Conservation (phyloP, 306 rosid genomes). For the Cucumis sativus region Cucumber_9930_V3 NC_026657.2:25880501-25881000, state of each 20-base stretch:
- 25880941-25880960: no score
- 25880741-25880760: no score
- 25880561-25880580: not conserved
- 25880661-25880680: not conserved
- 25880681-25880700: not conserved
- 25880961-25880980: no score
- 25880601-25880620: not conserved
- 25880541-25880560: not conserved
- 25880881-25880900: no score
- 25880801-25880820: no score
- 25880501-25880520: not conserved
- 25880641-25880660: not conserved
- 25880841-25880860: no score
- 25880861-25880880: no score
- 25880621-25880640: not conserved
- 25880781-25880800: no score
- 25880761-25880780: not conserved
- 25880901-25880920: no score
- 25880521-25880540: not conserved
- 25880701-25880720: not conserved
- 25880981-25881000: no score
- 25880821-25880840: no score
- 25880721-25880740: not conserved
- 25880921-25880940: no score
- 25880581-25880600: not conserved